A percentile compares a stretch with the other conserved stretches of the same genome.
Conservation (phyloP, 768 basidiomycete genomes). For the Obba rivulosa region DNA sequence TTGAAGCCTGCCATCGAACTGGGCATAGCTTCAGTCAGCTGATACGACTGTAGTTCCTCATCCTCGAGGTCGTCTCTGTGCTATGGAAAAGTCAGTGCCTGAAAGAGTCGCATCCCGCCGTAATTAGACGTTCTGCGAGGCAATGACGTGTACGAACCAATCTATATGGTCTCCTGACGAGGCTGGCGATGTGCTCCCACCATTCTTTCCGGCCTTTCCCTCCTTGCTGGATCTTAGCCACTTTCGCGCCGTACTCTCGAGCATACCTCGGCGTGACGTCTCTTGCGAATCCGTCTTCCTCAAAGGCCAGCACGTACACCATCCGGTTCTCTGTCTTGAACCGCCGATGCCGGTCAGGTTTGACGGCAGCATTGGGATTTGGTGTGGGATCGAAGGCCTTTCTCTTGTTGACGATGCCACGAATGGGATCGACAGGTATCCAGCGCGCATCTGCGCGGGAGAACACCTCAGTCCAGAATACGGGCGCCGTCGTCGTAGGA, state of each 20-base stretch:
- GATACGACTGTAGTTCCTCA: conserved; percentile 72
- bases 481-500: conserved; percentile 66
- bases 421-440: conserved; percentile 89
- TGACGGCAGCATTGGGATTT: conserved; percentile 14
- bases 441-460: conserved; percentile 87
- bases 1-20: conserved; percentile 89
- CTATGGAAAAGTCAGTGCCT: conserved; percentile 34
- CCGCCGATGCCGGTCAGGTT: conserved; percentile 11
- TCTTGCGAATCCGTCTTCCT: conserved; percentile 89
- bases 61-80: conserved; percentile 92
- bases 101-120: not conserved
- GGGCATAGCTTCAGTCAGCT: conserved; percentile 90
- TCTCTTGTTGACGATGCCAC: conserved; percentile 73
- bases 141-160: conserved; percentile 47
- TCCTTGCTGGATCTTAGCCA: conserved; percentile 73
- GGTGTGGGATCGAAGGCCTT: conserved; percentile 72
- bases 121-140: not conserved
- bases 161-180: conserved; percentile 71
- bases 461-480: conserved; percentile 97
- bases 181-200: conserved; percentile 72
- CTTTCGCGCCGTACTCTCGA: conserved; percentile 71
- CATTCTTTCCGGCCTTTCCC: conserved; percentile 69
- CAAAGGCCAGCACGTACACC: conserved; percentile 89
- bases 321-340: conserved; percentile 68
- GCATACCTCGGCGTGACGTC: conserved; percentile 93